phyloP scores from a whole-genome alignment of 139 green algal genomes.

The Chlorella vulgaris region DNA sequence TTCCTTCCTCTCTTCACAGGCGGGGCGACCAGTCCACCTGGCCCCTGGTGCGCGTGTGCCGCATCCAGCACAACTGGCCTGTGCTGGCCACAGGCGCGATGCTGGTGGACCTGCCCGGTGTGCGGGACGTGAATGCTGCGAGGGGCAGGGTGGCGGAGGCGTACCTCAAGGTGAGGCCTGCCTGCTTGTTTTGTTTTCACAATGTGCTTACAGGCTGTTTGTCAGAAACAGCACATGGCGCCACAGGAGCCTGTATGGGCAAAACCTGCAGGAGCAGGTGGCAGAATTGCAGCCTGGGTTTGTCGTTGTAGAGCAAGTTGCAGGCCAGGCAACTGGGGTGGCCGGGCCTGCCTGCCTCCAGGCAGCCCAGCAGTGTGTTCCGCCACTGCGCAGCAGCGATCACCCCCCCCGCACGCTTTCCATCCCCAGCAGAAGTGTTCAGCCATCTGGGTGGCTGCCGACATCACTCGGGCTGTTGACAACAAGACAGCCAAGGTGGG shows the following conservation, averaged over 20 bases:
- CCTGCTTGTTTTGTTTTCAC: neutral
- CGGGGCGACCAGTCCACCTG: constrained; percentile 1
- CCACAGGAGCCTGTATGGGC: too few species aligned
- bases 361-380: neutral
- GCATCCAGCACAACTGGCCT: constrained; percentile 1
- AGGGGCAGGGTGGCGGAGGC: neutral
- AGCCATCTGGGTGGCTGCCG: constrained; percentile 13
- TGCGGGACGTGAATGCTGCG: neutral
- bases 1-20: neutral
- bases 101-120: constrained; percentile 19
- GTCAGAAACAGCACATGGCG: too few species aligned
- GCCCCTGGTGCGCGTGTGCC: constrained; percentile 5
- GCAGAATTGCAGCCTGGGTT: too few species aligned
- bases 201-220: too few species aligned
- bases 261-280: too few species aligned
- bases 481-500: constrained; percentile 26
- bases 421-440: neutral
- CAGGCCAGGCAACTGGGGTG: too few species aligned
- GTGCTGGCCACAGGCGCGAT: constrained; percentile 9
- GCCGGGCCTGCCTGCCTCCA: too few species aligned
- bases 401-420: too few species aligned
- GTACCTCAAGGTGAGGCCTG: neutral
- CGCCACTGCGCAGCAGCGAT: neutral
- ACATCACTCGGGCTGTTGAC: constrained; percentile 15
- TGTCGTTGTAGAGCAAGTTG: too few species aligned